A percentile compares a stretch with the other conserved stretches of the same genome.
Conservation (phyloP, 2,329 filamentous ascomycete species). For the Hypoxylon sp. region DNA sequence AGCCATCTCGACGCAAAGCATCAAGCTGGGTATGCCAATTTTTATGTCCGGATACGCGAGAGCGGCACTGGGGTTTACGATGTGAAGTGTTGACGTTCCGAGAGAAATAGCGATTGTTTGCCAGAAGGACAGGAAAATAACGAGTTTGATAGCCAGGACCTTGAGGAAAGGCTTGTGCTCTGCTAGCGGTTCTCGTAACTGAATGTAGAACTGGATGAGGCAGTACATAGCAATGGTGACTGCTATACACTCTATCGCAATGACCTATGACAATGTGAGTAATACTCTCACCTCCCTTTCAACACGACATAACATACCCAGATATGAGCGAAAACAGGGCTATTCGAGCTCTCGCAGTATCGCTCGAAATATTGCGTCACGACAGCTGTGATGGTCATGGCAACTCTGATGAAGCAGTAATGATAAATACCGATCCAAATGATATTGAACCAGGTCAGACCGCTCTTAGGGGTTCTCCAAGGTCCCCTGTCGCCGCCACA, state of each 20-base stretch:
- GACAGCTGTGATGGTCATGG: slow-evolving; percentile 84
- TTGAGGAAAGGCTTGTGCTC: slow-evolving; percentile 82
- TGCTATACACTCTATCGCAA: slow-evolving; percentile 76
- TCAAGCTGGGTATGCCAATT: slow-evolving; percentile 81
- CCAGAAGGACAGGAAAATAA: slow-evolving; percentile 94
- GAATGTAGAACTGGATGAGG: slow-evolving; percentile 87
- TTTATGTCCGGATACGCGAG: slow-evolving; percentile 82
- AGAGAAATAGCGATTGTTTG: slow-evolving; percentile 70
- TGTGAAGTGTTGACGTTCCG: slow-evolving; percentile 69
- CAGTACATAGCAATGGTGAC: slow-evolving; percentile 91
- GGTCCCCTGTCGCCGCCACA: slow-evolving; percentile 77
- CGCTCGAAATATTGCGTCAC: slow-evolving; percentile 75
- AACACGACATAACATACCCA: slow-evolving; percentile 69
- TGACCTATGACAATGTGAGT: slow-evolving; percentile 59
- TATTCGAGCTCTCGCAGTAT: slow-evolving; percentile 85
- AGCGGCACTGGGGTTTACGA: slow-evolving; percentile 70
- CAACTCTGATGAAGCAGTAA: slow-evolving; percentile 84
- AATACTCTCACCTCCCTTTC: slow-evolving; percentile 7
- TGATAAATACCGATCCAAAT: slow-evolving; percentile 87
- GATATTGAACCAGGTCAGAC: slow-evolving; percentile 91
- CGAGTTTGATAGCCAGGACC: slow-evolving; percentile 87
- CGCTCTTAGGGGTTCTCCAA: slow-evolving; percentile 81
- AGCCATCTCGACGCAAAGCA: slow-evolving; percentile 89
- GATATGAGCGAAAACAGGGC: slow-evolving; percentile 83
- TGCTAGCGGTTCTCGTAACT: slow-evolving; percentile 76